Percentiles rank a stretch among this genome's conserved stretches.
phyloP scores from a whole-genome alignment of 257 asterid species.

The Cinchona pubescens region DNA sequence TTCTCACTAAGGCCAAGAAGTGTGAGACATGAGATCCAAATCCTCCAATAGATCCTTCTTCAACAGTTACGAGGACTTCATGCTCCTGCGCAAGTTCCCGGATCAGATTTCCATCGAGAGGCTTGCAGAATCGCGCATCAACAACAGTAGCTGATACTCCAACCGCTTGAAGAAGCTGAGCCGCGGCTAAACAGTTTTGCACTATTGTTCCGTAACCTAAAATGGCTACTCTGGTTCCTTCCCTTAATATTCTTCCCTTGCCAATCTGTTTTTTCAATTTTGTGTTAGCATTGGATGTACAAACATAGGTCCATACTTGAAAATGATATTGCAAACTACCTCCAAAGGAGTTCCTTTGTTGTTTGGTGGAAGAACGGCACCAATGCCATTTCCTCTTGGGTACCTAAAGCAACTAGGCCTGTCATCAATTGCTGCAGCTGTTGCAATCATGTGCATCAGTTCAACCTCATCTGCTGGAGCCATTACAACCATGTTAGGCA shows the following conservation, averaged over 20 bases:
- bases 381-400: conserved; percentile 74
- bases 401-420: conserved; percentile 64
- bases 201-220: conserved; percentile 34
- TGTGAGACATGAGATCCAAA: conserved; percentile 63
- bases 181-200: conserved; percentile 35
- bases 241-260: conserved; percentile 27
- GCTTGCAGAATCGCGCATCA: conserved; percentile 44
- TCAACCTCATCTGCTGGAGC: conserved; percentile 76
- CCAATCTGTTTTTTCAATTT: conserved; percentile 27
- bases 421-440: conserved; percentile 57
- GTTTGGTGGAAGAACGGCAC: conserved; percentile 42
- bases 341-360: conserved; percentile 59
- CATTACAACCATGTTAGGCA: conserved; percentile 79
- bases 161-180: conserved; percentile 19
- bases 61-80: conserved; percentile 56
- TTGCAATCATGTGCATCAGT: conserved; percentile 71
- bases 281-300: neutral
- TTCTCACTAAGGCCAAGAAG: conserved; percentile 50
- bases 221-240: conserved; percentile 37
- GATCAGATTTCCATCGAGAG: conserved; percentile 29
- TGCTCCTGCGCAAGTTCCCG: conserved; percentile 37
- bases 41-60: conserved; percentile 66
- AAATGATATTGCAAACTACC: conserved; percentile 25
- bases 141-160: conserved; percentile 31
- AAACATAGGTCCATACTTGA: neutral